Evolutionary conservation across 306 rosid species (phyloP).

Genomic region (Pterocarpus santalinus): DNA sequence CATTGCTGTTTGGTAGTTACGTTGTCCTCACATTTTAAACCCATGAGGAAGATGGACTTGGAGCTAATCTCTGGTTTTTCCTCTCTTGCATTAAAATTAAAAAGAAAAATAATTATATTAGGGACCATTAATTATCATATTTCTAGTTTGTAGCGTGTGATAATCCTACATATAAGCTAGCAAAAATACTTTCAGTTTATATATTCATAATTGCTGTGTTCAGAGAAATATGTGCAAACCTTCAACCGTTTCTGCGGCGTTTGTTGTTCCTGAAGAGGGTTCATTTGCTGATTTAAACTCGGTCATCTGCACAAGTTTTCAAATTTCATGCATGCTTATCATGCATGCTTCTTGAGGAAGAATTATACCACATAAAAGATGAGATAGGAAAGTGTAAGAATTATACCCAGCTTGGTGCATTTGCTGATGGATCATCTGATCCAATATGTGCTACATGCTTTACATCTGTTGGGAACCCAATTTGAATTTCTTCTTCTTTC

Average conservation of each 20-base stretch:
- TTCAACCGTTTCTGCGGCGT: slow-evolving; percentile 42
- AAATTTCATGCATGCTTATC: not conserved
- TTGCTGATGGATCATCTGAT: slow-evolving; percentile 59
- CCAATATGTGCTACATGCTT: slow-evolving; percentile 68
- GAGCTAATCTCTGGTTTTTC: not conserved
- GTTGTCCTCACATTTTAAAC: too few species aligned
- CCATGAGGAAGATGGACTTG: too few species aligned
- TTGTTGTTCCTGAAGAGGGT: slow-evolving; percentile 42
- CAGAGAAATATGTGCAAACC: slow-evolving; percentile 55
- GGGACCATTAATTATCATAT: not conserved
- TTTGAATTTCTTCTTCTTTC: slow-evolving; percentile 76
- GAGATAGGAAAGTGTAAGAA: not conserved
- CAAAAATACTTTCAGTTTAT: not conserved
- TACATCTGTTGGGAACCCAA: slow-evolving; percentile 89
- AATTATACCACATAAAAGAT: not conserved
- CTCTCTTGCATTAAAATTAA: not conserved
- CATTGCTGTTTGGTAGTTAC: not conserved
- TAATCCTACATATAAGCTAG: slow-evolving; percentile 12
- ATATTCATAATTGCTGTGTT: not conserved
- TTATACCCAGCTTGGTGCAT: slow-evolving; percentile 59
- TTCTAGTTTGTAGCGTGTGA: slow-evolving; percentile 1
- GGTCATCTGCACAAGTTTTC: slow-evolving; percentile 63
- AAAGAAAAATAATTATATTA: not conserved
- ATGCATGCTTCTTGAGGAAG: slow-evolving; percentile 9
- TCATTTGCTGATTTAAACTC: slow-evolving; percentile 59